Percentiles rank a stretch among this genome's conserved stretches.
Evolutionary conservation across 2,329 filamentous ascomycete species (phyloP).

Genomic region (Iodosphaeria phyllophila): DNA sequence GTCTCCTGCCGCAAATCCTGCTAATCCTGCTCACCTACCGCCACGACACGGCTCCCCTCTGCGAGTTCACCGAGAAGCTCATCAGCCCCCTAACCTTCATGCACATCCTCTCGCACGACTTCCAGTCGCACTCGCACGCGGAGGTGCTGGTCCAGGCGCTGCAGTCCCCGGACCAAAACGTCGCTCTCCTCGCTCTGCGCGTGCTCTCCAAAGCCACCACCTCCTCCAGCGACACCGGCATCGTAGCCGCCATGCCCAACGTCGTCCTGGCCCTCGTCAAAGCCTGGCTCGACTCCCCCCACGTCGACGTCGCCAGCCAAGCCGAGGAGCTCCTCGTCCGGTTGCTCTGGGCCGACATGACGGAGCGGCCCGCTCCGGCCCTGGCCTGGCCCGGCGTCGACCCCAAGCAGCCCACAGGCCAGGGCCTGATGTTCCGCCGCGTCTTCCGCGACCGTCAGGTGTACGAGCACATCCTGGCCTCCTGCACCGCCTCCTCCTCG

Average conservation of each 20-base stretch:
- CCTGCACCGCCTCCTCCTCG: too few relatives aligned
- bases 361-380: slow-evolving; percentile 13
- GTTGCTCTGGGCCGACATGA: slow-evolving; percentile 35
- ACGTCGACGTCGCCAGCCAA: slow-evolving; percentile 36
- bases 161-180: slow-evolving; percentile 31
- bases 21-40: slow-evolving; percentile 30
- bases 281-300: slow-evolving; percentile 31
- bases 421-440: slow-evolving; percentile 33
- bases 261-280: slow-evolving; percentile 28
- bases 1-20: slow-evolving; percentile 33
- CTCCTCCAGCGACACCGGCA: slow-evolving; percentile 26
- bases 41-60: slow-evolving; percentile 29
- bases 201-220: slow-evolving; percentile 35
- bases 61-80: slow-evolving; percentile 35
- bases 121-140: slow-evolving; percentile 30
- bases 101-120: slow-evolving; percentile 28
- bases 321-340: slow-evolving; percentile 30
- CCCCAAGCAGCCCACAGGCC: slow-evolving; percentile 22
- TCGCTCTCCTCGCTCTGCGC: slow-evolving; percentile 36
- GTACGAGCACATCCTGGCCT: slow-evolving; percentile 26
- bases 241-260: slow-evolving; percentile 28
- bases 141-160: slow-evolving; percentile 32
- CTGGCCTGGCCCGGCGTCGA: slow-evolving; percentile 18
- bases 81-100: slow-evolving; percentile 32
- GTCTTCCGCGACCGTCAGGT: slow-evolving; percentile 26